Evolutionary conservation across 805 yeast genomes (phyloP), one percentile per base, ranked within the genome.

Genomic region (Naumovozyma castellii): DNA sequence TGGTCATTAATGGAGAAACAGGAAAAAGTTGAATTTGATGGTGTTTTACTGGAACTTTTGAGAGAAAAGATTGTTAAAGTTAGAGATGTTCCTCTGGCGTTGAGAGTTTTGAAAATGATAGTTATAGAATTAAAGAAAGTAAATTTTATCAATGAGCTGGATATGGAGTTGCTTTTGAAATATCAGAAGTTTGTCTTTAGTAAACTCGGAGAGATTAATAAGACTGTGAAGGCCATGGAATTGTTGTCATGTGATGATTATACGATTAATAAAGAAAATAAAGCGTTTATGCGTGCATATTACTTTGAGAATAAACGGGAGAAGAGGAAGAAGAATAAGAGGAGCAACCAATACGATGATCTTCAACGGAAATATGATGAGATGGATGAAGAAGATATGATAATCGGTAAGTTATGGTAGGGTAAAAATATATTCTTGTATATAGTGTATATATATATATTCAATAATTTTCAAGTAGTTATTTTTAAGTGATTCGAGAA

Each of bases 401-500:
- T 57, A 18, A 44, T 54, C n/a, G 62, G 61, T 10, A 49, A 48
- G 25, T 39, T 59, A 22, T 59, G 64, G 64, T 59, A 38, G 46
- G 16, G 43, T 29, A 41, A 40, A 43, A 31, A 43, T 42, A 35
- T 39, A 25, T 27, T 30, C 27, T 28, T 37, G 39, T 33, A 16
- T 27, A 8, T 33, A 34, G 18, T 29, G 13, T 19, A 16, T 16
- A 10, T 22, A 10, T 22, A 36, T 13, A 22, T 12, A 20, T 17
- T 28, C 15, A 17, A 14, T n/a, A n/a, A n/a, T n/a, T n/a, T n/a
- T n/a, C n/a, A n/a, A n/a, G n/a, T 30, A 27, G 25, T 33, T 22
- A 50, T 37, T 12, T 43, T 36, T 20, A 84, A 65, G 51, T 84
- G 87, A 60, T 90, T 88, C 38, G 74, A 73, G 33, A 79, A 77